phyloP scores from a whole-genome alignment of 148 eudicot species.

The Persicaria tinctoria region DNA sequence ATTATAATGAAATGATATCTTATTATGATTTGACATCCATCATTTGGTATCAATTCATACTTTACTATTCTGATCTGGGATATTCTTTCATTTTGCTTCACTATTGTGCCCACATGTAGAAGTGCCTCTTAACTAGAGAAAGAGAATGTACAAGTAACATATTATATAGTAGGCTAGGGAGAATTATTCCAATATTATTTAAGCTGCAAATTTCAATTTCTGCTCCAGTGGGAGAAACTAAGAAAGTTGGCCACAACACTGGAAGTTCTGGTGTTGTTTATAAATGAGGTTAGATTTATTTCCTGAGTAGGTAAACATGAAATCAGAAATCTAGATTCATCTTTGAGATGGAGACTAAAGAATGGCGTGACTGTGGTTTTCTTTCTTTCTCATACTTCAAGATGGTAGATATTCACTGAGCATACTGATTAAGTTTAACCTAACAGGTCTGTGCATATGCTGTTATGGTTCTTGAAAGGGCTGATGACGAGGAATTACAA shows the following conservation, averaged over 20 bases:
- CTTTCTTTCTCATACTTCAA: neutral
- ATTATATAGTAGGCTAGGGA: neutral
- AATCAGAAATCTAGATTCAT: neutral
- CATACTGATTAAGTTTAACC: neutral
- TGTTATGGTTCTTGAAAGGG: constrained; percentile 91
- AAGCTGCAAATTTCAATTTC: neutral
- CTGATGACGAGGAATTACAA: constrained; percentile 97
- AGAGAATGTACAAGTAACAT: neutral
- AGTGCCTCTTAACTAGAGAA: too few species aligned
- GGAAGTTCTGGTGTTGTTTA: neutral
- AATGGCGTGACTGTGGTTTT: neutral
- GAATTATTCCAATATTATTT: neutral
- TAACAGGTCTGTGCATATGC: constrained; percentile 96
- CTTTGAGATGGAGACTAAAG: neutral
- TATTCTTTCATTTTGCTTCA: neutral
- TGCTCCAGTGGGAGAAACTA: neutral
- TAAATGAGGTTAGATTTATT: neutral
- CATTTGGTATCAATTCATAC: neutral
- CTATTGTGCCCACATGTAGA: neutral
- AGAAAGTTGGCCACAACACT: neutral
- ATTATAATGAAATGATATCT: neutral
- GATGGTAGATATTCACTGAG: neutral
- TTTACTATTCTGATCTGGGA: neutral
- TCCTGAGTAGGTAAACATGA: neutral
- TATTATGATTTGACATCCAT: neutral